Conservation (phyloP, 23 red algal genomes). For the Gracilaria domingensis region DNA sequence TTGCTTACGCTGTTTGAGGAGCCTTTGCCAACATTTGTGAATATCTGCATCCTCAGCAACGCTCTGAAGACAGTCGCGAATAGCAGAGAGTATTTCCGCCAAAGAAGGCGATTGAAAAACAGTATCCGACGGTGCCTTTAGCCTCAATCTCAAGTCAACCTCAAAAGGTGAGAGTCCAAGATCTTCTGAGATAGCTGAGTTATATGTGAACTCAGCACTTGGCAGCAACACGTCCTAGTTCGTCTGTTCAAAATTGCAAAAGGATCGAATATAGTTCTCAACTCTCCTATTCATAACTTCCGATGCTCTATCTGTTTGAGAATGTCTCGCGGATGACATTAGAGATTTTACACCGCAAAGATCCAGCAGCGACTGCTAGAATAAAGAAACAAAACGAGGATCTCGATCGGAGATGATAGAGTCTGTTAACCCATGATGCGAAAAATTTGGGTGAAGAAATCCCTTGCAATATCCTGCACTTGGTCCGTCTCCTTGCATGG, state of each 20-base stretch:
- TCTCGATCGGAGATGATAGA: conserved; percentile 7
- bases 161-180: conserved; percentile 22
- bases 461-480: not conserved
- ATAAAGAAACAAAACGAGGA: conserved; percentile 7
- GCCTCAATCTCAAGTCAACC: not conserved
- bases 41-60: no score
- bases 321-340: not conserved
- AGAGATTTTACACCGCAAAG: conserved; percentile 20
- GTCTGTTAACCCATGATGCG: conserved; percentile 6
- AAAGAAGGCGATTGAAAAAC: no score
- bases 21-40: no score
- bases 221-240: conserved; percentile 16
- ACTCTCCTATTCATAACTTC: conserved; percentile 42
- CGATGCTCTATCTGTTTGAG: conserved; percentile 22
- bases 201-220: conserved; percentile 9
- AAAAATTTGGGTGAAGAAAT: conserved; percentile 12
- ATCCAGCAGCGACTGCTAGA: conserved; percentile 22
- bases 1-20: no score
- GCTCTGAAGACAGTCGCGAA: no score
- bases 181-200: conserved; percentile 17
- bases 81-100: no score
- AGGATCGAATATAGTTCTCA: conserved; percentile 41
- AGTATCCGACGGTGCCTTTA: not conserved
- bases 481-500: not conserved
- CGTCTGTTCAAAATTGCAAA: conserved; percentile 4